Conservation (phyloP, 1,139 yeast genomes). For the Geotrichum aggregatum region DNA sequence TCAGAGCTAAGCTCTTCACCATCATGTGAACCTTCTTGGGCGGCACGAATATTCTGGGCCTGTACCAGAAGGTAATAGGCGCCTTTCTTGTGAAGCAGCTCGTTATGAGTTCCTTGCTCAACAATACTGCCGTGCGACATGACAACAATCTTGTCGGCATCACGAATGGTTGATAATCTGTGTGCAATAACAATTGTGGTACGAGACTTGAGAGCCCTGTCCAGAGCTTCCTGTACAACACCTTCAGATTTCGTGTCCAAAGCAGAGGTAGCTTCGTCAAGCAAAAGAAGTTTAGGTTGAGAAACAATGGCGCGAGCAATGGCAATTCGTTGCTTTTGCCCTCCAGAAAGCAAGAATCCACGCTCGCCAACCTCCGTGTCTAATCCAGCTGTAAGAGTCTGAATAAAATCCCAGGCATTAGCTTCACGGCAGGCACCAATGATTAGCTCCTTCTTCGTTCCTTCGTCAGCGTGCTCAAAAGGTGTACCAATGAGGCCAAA, state of each 20-base stretch:
- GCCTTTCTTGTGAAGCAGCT: slow-evolving; percentile 38
- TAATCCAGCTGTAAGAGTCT: slow-evolving; percentile 40
- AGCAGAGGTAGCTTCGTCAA: slow-evolving; percentile 78
- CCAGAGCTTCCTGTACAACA: slow-evolving; percentile 49
- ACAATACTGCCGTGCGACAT: slow-evolving; percentile 43
- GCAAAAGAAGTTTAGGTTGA: slow-evolving; percentile 56
- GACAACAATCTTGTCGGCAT: slow-evolving; percentile 46
- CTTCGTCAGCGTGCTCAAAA: slow-evolving; percentile 43
- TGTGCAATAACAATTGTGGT: slow-evolving; percentile 84
- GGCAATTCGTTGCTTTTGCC: slow-evolving; percentile 87
- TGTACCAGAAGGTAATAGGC: slow-evolving; percentile 39
- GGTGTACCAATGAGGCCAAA: slow-evolving; percentile 63
- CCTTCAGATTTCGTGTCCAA: slow-evolving; percentile 66
- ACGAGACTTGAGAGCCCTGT: slow-evolving; percentile 56
- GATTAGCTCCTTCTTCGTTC: slow-evolving; percentile 35
- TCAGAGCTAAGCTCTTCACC: slow-evolving; percentile 6
- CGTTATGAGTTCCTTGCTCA: slow-evolving; percentile 44
- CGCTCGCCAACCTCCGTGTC: slow-evolving; percentile 58
- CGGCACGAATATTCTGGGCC: slow-evolving; percentile 35
- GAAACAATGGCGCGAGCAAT: slow-evolving; percentile 75
- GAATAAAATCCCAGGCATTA: slow-evolving; percentile 43
- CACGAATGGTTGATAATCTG: slow-evolving; percentile 66
- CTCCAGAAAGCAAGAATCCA: slow-evolving; percentile 61
- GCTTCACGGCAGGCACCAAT: slow-evolving; percentile 41
- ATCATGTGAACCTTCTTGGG: slow-evolving; percentile 12